Evolutionary conservation across 805 yeast species (phyloP).

Genomic region (Wickerhamiella alocasiicola): DNA sequence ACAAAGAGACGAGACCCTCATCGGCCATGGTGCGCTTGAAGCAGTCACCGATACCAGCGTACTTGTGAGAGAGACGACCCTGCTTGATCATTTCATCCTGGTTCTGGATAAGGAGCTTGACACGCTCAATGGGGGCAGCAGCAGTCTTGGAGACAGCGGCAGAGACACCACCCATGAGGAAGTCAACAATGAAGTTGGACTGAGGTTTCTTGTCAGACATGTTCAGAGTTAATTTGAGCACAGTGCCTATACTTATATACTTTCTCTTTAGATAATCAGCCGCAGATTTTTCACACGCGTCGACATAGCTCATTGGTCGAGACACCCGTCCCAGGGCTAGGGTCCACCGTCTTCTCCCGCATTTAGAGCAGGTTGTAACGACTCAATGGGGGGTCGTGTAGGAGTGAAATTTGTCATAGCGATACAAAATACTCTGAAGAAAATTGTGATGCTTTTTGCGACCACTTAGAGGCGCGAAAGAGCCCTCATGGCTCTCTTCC

Average conservation of each 20-base stretch:
- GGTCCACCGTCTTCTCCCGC: no score
- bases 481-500: no score
- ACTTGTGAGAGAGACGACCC: constrained; percentile 76
- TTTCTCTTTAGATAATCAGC: constrained; percentile 10
- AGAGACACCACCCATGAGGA: constrained; percentile 96
- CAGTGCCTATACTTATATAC: constrained; percentile 7
- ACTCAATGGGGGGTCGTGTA: no score
- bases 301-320: constrained; percentile 4
- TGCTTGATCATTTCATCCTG: constrained; percentile 95
- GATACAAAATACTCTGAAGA: no score
- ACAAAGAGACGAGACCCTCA: constrained; percentile 82
- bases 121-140: constrained; percentile 92
- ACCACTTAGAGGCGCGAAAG: no score
- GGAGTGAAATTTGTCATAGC: no score
- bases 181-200: constrained; percentile 36
- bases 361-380: no score
- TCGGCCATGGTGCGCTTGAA: constrained; percentile 83
- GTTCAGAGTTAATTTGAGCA: background rate
- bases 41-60: constrained; percentile 81
- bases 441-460: no score
- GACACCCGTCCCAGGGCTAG: background rate
- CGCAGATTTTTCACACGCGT: constrained; percentile 9
- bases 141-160: constrained; percentile 95
- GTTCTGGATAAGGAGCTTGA: constrained; percentile 84
- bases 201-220: constrained; percentile 14